Base-by-base conservation (phyloP, 2,329 filamentous ascomycete genomes). In the Botryosphaeria dothidea region DNA sequence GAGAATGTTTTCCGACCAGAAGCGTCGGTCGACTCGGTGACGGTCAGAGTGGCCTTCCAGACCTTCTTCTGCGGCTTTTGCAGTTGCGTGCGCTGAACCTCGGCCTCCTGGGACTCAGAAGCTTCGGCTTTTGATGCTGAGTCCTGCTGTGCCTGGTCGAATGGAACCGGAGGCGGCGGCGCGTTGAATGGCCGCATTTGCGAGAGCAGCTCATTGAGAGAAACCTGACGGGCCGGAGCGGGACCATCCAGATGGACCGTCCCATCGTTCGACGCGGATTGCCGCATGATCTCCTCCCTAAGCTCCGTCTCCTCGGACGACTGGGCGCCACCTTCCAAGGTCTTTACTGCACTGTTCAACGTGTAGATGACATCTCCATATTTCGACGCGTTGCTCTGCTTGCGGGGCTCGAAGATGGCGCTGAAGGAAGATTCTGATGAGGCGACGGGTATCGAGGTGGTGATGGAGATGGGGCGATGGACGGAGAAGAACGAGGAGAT, bases 401-500 rank as follows among this genome's bases (percentile, higher is more conserved):
- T 62, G 19, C 41, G 36, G 15, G 38, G 23, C 43, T 63, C 69
- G 78, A 98, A 98, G 73, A 99, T 93, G 73, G 90, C 85, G 67
- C 92, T 89, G 78, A 98, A 97, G 57, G 89, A 85, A 74, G 91
- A 90, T 67, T 90, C 84, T 61, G 86, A 88, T 51, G 93, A 66
- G 85, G 82, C 71, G 86, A 88, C 64, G 91, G 95, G 74, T 62
- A 97, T 89, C 70, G 90, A 89, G 71, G 90, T 89, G 57, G 90
- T 93, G 69, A 97, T 88, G 64, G 92, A 96, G 73, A 99, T 94
- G 51, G 95, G 95, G 67, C 95, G 89, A 80, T 99, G 92, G 69
- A 96, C 90, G 68, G 93, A 96, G 83, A 98, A 98, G 84, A 99
- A 98, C 66, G 90, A 90, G 7, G 94, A 95, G 51, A 97, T 84